Evolutionary conservation across 192 early-diverging fungal genomes (phyloP).

Genomic region (Rhizophlyctis rosea): DNA sequence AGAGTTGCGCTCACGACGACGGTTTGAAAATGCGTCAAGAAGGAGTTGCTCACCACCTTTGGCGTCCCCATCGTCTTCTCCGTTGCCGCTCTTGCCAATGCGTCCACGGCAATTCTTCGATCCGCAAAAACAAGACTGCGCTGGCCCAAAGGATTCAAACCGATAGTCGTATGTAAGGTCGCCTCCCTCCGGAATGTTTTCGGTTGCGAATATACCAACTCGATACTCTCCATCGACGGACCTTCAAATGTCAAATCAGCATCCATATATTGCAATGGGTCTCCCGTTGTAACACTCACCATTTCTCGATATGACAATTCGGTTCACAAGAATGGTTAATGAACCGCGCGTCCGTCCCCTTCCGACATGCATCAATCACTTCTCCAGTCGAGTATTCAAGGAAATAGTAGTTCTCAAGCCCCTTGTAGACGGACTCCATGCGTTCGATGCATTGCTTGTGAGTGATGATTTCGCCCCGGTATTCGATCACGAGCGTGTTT

Average conservation of each 20-base stretch:
- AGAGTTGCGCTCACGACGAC: background rate
- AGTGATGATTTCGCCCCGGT: conserved; percentile 79
- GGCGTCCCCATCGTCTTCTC: background rate
- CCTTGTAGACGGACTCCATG: conserved; percentile 66
- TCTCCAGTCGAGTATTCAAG: conserved; percentile 69
- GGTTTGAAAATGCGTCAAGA: background rate
- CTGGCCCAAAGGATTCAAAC: conserved; percentile 67
- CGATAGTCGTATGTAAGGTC: conserved; percentile 86
- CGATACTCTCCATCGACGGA: conserved; percentile 64
- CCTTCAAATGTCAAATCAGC: conserved; percentile 30
- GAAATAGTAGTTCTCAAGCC: conserved; percentile 73
- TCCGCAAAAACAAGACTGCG: conserved; percentile 70
- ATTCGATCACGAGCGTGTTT: conserved; percentile 69
- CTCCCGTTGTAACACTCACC: conserved; percentile 43
- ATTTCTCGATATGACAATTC: conserved; percentile 89
- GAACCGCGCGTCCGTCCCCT: conserved; percentile 79
- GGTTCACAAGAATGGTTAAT: conserved; percentile 83
- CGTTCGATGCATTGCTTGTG: conserved; percentile 63
- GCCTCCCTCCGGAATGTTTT: conserved; percentile 60
- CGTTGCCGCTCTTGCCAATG: conserved; percentile 18
- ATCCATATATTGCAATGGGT: background rate
- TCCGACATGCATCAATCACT: conserved; percentile 74
- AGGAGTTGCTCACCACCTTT: background rate
- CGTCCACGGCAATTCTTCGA: conserved; percentile 66
- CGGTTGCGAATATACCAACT: conserved; percentile 70